Evolutionary conservation across 306 rosid genomes (phyloP), one percentile per base, ranked within the genome.

Genomic region (Gillenia trifoliata): DNA sequence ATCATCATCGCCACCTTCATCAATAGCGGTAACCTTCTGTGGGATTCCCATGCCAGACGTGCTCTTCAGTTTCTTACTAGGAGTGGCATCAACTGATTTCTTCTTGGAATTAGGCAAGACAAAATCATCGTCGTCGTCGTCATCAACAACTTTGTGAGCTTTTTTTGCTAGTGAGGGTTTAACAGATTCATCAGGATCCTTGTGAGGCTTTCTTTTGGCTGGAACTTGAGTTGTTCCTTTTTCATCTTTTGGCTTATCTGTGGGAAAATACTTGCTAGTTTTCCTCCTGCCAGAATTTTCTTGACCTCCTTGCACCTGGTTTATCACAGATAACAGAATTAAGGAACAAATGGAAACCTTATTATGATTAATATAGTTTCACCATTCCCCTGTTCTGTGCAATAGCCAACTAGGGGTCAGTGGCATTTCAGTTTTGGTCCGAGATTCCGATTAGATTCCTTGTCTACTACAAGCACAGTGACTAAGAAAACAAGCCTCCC

Each of bases 181-280:
- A 11, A 36, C 47, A 10, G 75, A 72, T 54, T 74, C 87, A 68
- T 80, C 88, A 26, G 43, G 62, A 68, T 84, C 91, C 81, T 80
- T 82, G 50, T 49, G 75, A 74, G 43, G 56, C 88, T 87, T 94
- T 77, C 97, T 86, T 80, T 94, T 94, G 59, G 86, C 87, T 33
- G 95, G 88, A 71, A 84, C 79, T 65, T 76, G 88, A 81, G 41
- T 82, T 0, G 26, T 77, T 68, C 85, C 91, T 61, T 82, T 77
- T 71, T 87, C 90, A 54, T 81, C 94, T 61, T 87, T 77, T 4
- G 70, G 78, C 82, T 88, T 88, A 71, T 85, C 87, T 6, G 79
- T 63, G 25, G 83, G 54, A 82, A 90, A 86, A 82, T 90, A 86
- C 72, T 90, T 88, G 83, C 98, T 90, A 75, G 97, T 91, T 79